Percentiles rank a stretch among this genome's conserved stretches.
These are phyloP conservation scores for Dichomitus squalens DNA, from an alignment of 1,284 basidiomycete species.

Conservation along the genomic window DNA sequence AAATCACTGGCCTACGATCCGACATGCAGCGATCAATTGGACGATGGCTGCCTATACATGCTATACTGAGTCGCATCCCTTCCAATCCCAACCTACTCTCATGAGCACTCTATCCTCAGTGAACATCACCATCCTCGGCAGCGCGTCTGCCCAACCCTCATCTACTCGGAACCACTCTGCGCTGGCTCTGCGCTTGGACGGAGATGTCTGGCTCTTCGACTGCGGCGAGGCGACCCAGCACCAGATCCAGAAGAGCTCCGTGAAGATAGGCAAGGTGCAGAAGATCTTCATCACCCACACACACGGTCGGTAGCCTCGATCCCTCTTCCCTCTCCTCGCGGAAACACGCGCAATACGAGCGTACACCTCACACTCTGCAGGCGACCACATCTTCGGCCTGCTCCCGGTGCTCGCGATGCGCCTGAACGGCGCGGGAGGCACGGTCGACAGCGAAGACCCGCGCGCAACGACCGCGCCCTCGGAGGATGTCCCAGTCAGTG, in stretches of 20 bases:
- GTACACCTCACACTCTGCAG: conserved; percentile 40
- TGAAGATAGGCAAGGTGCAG: conserved; percentile 80
- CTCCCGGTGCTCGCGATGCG: conserved; percentile 71
- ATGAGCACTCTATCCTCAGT: conserved; percentile 39
- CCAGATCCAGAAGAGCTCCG: conserved; percentile 68
- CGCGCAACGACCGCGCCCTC: conserved; percentile 33
- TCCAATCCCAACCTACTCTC: background rate
- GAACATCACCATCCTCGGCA: conserved; percentile 74
- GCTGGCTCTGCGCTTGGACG: conserved; percentile 61
- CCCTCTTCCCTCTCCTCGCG: background rate
- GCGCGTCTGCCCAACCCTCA: conserved; percentile 77
- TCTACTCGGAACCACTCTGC: conserved; percentile 75
- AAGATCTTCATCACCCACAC: conserved; percentile 94
- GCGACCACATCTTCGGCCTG: conserved; percentile 86
- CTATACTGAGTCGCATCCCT: background rate
- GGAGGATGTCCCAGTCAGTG: conserved; percentile 21
- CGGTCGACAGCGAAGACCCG: conserved; percentile 62
- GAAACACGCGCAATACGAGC: background rate
- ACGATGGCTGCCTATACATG: background rate
- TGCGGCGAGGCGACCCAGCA: conserved; percentile 91
- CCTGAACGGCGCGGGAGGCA: conserved; percentile 73
- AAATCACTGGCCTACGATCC: background rate
- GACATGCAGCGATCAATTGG: background rate
- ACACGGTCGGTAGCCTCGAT: conserved; percentile 59
- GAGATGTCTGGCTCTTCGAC: conserved; percentile 85